These are phyloP conservation scores for Wickerhamiella hasegawae DNA, from an alignment of 805 yeast genomes.

Conservation along the genomic window DNA sequence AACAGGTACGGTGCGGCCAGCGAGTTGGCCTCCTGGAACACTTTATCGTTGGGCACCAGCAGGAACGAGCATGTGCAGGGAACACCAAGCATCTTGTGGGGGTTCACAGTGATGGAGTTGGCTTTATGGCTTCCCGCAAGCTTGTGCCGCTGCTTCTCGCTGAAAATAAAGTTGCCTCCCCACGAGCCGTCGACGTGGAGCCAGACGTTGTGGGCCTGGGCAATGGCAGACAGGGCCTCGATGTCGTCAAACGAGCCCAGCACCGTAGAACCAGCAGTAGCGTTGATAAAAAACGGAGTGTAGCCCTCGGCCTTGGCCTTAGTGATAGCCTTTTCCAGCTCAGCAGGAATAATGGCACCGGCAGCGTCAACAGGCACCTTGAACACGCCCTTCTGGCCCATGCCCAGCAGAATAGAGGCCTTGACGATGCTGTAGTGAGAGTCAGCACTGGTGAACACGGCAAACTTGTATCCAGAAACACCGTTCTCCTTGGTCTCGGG, in stretches of 20 bases:
- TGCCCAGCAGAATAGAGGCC: conserved; percentile 60
- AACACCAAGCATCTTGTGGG: conserved; percentile 81
- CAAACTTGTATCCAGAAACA: conserved; percentile 31
- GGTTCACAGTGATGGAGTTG: conserved; percentile 64
- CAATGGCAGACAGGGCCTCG: conserved; percentile 34
- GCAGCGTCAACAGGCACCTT: conserved; percentile 40
- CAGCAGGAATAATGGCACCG: conserved; percentile 40
- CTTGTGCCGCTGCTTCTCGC: conserved; percentile 29
- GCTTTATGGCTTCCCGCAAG: conserved; percentile 50
- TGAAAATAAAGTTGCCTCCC: conserved; percentile 77
- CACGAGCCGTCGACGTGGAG: conserved; percentile 80
- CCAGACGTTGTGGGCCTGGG: conserved; percentile 46
- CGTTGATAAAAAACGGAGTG: conserved; percentile 61
- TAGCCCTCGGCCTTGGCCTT: conserved; percentile 34
- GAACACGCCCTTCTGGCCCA: conserved; percentile 48
- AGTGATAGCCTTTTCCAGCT: conserved; percentile 31
- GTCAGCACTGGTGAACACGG: conserved; percentile 54
- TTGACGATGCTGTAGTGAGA: conserved; percentile 70
- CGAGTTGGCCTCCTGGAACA: conserved; percentile 59
- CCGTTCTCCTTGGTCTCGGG: conserved; percentile 61
- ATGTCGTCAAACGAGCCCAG: conserved; percentile 71
- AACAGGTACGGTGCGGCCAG: conserved; percentile 67
- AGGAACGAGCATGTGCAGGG: conserved; percentile 56
- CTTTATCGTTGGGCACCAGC: conserved; percentile 48
- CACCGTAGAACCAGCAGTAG: conserved; percentile 82